Evolutionary conservation across 176 grass and related monocot genomes (phyloP).

Genomic region (Oryza coarctata): DNA sequence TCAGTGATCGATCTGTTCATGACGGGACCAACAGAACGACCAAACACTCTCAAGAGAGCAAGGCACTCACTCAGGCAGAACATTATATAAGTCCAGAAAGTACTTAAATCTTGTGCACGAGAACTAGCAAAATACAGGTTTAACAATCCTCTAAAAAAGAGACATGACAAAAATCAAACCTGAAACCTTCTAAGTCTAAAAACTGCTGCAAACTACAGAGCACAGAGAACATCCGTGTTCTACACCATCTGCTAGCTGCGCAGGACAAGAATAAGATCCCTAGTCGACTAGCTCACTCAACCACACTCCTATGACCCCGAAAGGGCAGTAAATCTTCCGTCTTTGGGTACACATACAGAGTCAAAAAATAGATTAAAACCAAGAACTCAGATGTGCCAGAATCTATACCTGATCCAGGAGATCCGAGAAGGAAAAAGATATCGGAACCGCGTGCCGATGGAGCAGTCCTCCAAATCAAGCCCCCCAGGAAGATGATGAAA

Average conservation of each 20-base stretch:
- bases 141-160: background rate
- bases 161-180: background rate
- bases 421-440: background rate
- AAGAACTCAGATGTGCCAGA: background rate
- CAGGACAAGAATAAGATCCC: background rate
- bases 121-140: background rate
- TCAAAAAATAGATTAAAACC: background rate
- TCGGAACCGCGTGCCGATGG: background rate
- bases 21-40: background rate
- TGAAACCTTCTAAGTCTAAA: background rate
- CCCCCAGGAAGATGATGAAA: background rate
- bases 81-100: background rate
- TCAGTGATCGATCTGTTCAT: background rate
- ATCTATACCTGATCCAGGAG: slow-evolving; percentile 22
- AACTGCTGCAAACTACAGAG: background rate
- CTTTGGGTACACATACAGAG: background rate
- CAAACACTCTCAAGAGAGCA: background rate
- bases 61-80: background rate
- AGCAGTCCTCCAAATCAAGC: background rate
- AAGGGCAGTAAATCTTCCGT: background rate
- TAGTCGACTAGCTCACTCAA: background rate
- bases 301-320: background rate
- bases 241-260: background rate
- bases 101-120: background rate
- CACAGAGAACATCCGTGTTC: background rate